Evolutionary conservation across 805 yeast species (phyloP).

Genomic region (Metschnikowia rubicola): DNA sequence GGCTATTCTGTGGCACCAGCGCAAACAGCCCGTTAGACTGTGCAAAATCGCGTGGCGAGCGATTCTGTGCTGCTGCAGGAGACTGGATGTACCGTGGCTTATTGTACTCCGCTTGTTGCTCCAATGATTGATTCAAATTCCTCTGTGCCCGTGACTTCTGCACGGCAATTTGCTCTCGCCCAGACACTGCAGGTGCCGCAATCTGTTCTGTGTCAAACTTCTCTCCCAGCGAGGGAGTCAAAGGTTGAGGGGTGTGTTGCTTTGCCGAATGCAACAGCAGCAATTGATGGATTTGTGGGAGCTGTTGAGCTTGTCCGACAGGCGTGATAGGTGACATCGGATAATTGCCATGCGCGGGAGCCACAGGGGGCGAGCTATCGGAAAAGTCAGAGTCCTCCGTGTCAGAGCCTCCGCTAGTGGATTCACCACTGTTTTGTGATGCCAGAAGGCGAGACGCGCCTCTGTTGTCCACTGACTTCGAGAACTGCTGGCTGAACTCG

Average conservation of each 20-base stretch:
- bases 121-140: conserved; percentile 5
- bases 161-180: background rate
- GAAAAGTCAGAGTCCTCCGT: conserved; percentile 6
- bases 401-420: conserved; percentile 10
- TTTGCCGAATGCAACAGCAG: conserved; percentile 13
- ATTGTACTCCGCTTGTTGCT: conserved; percentile 3
- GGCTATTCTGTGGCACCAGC: background rate
- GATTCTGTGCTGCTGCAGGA: conserved; percentile 17
- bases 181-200: background rate
- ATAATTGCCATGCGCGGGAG: conserved; percentile 9
- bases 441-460: conserved; percentile 8
- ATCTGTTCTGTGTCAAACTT: conserved; percentile 5
- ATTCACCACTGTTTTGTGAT: background rate
- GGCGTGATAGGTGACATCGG: conserved; percentile 1
- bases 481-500: conserved; percentile 39
- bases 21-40: conserved; percentile 1
- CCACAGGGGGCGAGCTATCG: conserved; percentile 8
- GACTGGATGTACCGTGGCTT: conserved; percentile 33
- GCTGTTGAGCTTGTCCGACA: conserved; percentile 8
- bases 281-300: conserved; percentile 16
- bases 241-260: conserved; percentile 11
- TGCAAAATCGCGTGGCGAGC: conserved; percentile 2
- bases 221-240: conserved; percentile 16
- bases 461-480: conserved; percentile 20
- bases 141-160: conserved; percentile 4